Evolutionary conservation across 208 protist species (phyloP).

Genomic region (Balamuthia mandrillaris): DNA sequence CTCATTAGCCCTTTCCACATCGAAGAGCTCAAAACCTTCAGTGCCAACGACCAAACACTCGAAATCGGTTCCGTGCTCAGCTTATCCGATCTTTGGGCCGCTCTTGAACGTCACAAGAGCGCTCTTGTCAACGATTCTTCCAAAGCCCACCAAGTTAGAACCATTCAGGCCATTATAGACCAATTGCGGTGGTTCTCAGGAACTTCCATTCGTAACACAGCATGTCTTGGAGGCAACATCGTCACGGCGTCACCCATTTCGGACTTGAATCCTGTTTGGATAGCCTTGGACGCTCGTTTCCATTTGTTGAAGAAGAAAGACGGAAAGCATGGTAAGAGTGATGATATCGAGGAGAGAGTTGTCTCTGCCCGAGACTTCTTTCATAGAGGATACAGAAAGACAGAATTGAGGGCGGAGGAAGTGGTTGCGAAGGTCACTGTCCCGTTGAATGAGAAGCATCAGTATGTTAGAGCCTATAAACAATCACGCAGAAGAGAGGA

Average conservation of each 20-base stretch:
- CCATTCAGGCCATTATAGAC: conserved; percentile 20
- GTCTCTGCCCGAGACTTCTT: conserved; percentile 64
- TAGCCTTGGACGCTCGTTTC: conserved; percentile 47
- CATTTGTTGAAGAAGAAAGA: background rate
- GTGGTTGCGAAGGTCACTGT: conserved; percentile 60
- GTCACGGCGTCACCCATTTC: conserved; percentile 77
- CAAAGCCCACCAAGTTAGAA: too few relatives aligned
- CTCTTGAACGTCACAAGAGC: too few relatives aligned
- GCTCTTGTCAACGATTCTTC: too few relatives aligned
- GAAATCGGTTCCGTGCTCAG: conserved; percentile 53
- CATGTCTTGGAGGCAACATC: conserved; percentile 79
- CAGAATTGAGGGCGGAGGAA: conserved; percentile 64
- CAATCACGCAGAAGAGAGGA: conserved; percentile 76
- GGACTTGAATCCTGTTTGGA: conserved; percentile 76
- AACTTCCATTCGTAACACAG: conserved; percentile 78
- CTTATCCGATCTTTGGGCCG: conserved; percentile 45
- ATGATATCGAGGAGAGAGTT: background rate
- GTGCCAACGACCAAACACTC: background rate
- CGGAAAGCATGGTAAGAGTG: background rate
- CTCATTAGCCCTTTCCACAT: conserved; percentile 59
- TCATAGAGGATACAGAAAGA: conserved; percentile 60
- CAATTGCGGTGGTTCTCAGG: conserved; percentile 69
- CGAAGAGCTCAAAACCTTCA: conserved; percentile 52
- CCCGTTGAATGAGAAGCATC: conserved; percentile 42
- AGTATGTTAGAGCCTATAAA: conserved; percentile 76